phyloP scores from a whole-genome alignment of 2,329 filamentous ascomycete species.

The Ascocoryne sarcoides region DNA sequence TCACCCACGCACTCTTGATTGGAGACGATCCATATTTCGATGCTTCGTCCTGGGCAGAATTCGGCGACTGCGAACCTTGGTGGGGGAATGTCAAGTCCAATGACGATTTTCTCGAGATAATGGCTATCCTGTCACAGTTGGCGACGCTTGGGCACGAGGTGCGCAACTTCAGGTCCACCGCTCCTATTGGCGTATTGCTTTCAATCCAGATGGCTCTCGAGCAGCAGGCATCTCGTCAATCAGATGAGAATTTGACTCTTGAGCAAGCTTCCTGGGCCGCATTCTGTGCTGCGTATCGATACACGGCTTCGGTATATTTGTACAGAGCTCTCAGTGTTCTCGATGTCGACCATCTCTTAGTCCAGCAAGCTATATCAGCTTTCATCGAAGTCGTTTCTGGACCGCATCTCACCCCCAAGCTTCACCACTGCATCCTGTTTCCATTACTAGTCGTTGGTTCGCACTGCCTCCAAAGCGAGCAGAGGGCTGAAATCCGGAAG shows the following conservation, averaged over 20 bases:
- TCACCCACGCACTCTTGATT: constrained; percentile 34
- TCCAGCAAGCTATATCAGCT: constrained; percentile 32
- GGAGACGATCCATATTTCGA: constrained; percentile 32
- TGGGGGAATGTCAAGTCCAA: constrained; percentile 29
- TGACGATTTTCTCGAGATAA: constrained; percentile 29
- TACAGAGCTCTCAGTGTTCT: constrained; percentile 36
- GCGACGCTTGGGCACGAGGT: constrained; percentile 30
- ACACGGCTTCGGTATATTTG: constrained; percentile 33
- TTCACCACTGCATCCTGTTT: constrained; percentile 33
- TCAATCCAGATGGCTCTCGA: constrained; percentile 21
- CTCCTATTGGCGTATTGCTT: constrained; percentile 19
- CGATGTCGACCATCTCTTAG: constrained; percentile 31
- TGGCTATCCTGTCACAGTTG: constrained; percentile 26
- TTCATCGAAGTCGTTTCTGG: constrained; percentile 32
- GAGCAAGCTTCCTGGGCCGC: constrained; percentile 29
- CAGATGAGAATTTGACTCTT: constrained; percentile 8
- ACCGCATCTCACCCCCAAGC: constrained; percentile 29
- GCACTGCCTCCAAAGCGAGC: constrained; percentile 26
- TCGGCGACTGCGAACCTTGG: constrained; percentile 34
- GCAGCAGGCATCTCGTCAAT: constrained; percentile 17
- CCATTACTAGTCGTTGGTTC: constrained; percentile 32
- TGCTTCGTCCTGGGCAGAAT: constrained; percentile 31
- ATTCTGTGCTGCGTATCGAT: constrained; percentile 30
- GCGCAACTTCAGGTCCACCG: constrained; percentile 14
- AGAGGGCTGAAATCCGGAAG: constrained; percentile 23